A percentile compares a stretch with the other conserved stretches of the same genome.
Evolutionary conservation across 768 basidiomycete species (phyloP).

Genomic region (Fistulinella prunicolor): DNA sequence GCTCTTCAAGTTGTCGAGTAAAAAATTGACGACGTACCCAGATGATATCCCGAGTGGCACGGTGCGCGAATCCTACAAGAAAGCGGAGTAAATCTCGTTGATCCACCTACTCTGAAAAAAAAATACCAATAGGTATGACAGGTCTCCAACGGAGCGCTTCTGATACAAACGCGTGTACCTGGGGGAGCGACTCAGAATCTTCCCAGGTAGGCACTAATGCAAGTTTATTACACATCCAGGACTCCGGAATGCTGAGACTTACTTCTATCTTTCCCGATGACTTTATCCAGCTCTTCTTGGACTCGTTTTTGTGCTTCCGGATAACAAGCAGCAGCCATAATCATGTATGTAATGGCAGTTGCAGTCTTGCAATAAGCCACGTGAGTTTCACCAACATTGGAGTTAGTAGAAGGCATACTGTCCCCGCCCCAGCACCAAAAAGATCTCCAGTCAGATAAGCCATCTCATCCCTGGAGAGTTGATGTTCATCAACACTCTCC

Average conservation of each 20-base stretch:
- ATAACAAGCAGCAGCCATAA: too few relatives aligned
- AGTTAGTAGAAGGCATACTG: slow-evolving; percentile 25
- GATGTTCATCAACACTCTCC: slow-evolving; percentile 44
- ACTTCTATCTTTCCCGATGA: slow-evolving; percentile 50
- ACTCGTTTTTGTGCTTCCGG: slow-evolving; percentile 46
- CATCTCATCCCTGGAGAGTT: slow-evolving; percentile 49
- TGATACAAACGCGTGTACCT: too few relatives aligned
- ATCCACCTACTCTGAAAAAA: too few relatives aligned
- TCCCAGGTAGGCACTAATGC: slow-evolving; percentile 34
- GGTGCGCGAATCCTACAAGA: too few relatives aligned
- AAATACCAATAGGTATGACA: too few relatives aligned
- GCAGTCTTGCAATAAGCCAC: slow-evolving; percentile 35
- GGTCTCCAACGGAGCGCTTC: too few relatives aligned
- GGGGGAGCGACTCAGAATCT: too few relatives aligned
- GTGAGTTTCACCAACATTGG: background rate
- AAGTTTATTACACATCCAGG: background rate
- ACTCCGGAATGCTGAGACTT: background rate
- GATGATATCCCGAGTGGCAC: too few relatives aligned
- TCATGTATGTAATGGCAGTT: slow-evolving; percentile 44
- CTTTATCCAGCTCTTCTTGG: slow-evolving; percentile 50
- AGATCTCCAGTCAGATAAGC: too few relatives aligned
- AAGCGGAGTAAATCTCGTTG: too few relatives aligned
- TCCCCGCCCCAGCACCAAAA: slow-evolving; percentile 60
- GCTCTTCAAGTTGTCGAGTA: too few relatives aligned
- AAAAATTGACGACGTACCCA: too few relatives aligned